Base-by-base conservation (phyloP, 106 monocot genomes). In the Alisma plantagoaquatica region DNA sequence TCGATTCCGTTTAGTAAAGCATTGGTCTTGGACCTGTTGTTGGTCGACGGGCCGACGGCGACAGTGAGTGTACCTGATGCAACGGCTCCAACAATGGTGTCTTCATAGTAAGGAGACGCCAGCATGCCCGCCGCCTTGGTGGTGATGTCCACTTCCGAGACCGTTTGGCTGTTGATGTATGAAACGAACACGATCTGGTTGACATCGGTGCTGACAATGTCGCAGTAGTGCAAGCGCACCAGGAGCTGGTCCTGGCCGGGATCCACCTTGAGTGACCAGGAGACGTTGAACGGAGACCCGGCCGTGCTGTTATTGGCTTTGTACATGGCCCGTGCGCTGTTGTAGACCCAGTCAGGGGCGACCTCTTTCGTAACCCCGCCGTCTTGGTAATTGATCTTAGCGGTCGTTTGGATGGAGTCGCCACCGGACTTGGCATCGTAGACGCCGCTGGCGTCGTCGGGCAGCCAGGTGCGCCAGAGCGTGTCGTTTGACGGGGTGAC, bases 401-500 rank as follows among this genome's bases (percentile, higher is more conserved):
- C 75, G 47, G 77, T 61, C 51, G 72, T 84, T 12, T 28, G 28
- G 7, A 60, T 26, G 8, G 30, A 44, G 10, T 10, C 41, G 12
- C 10, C 41, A 41, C 29, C 55, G 19, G 70, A 46, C 1, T 31
- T 20, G 41, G 41, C 0, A 32, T 33, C 23, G 1, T 65, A 50
- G 18, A 33, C 1, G 22, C 55, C 43, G 1, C 14, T 51, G 41
- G 41, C 41, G 16, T 91, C 84, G n/a, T 91, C 84, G 17, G 84
- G 67, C 29, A 63, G 16, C 90, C 90, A 91, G 25, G 71, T 77
- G 60, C 90, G 68, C 90, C 90, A 91, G 0, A 91, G 54, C 3
- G 84, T 74, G 41, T 84, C 90, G 28, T 84, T 91, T 47, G 75
- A 84, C 12, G 84, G 74, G 2, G 90, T 91, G 48, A 91, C 69